Conservation (phyloP, 257 asterid genomes). For the Linaria vulgaris region DNA sequence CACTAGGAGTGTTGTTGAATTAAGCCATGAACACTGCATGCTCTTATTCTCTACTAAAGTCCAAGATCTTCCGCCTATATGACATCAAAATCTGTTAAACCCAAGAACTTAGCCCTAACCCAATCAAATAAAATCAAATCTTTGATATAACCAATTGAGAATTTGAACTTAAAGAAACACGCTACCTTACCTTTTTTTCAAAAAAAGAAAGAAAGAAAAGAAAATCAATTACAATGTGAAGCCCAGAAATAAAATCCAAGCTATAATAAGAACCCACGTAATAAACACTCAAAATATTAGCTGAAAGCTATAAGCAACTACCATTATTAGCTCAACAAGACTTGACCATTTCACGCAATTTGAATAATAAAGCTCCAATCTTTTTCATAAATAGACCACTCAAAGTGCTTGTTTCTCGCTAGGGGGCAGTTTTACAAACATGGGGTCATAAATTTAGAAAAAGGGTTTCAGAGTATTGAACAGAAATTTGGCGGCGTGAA, state of each 20-base stretch:
- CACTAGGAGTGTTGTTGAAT: slow-evolving; percentile 30
- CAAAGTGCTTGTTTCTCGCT: slow-evolving; percentile 3
- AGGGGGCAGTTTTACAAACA: slow-evolving; percentile 31
- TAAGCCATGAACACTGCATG: slow-evolving; percentile 34
- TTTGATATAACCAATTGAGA: slow-evolving; percentile 21
- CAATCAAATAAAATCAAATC: slow-evolving; percentile 31
- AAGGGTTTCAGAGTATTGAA: slow-evolving; percentile 2
- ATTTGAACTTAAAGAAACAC: slow-evolving; percentile 5
- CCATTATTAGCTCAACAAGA: slow-evolving; percentile 9
- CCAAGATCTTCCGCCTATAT: slow-evolving; percentile 30
- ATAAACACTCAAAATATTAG: slow-evolving; percentile 21
- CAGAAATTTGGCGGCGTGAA: slow-evolving; percentile 34
- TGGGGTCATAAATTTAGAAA: slow-evolving; percentile 12
- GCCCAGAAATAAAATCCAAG: slow-evolving; percentile 21
- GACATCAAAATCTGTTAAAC: not conserved
- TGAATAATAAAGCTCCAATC: slow-evolving; percentile 15
- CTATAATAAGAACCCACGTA: slow-evolving; percentile 29
- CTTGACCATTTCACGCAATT: slow-evolving; percentile 14
- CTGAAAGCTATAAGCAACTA: slow-evolving; percentile 15
- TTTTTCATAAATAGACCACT: slow-evolving; percentile 21
- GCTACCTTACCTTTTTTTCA: slow-evolving; percentile 10
- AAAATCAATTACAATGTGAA: slow-evolving; percentile 14
- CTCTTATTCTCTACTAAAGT: slow-evolving; percentile 30
- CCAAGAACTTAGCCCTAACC: slow-evolving; percentile 11
- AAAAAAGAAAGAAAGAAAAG: no score